These are phyloP conservation scores for Silene latifolia DNA, from an alignment of 148 eudicot species.

Conservation along the genomic window DNA sequence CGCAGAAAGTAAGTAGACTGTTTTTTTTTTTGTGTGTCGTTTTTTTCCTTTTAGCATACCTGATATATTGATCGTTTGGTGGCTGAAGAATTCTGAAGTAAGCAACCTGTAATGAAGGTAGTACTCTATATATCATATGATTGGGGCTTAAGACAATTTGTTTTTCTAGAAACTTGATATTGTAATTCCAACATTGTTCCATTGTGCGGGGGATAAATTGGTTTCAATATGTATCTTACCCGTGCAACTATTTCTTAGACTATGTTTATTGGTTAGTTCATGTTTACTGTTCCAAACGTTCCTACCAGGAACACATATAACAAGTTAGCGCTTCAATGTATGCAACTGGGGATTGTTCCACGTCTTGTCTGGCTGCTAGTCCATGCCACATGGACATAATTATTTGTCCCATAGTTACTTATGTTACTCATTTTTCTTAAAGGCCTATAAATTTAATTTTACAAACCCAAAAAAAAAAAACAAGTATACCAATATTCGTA, in stretches of 20 bases:
- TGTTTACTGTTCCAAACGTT: too few species aligned
- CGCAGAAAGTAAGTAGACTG: background rate
- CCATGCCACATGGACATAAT: too few species aligned
- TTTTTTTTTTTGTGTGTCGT: background rate
- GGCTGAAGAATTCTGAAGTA: background rate
- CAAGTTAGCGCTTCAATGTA: too few species aligned
- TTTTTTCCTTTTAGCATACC: background rate
- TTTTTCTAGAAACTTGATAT: background rate
- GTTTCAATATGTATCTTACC: background rate
- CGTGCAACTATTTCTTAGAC: background rate
- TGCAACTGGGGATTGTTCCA: too few species aligned
- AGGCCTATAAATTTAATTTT: too few species aligned
- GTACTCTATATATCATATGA: background rate
- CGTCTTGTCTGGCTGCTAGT: too few species aligned
- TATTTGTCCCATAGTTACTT: too few species aligned
- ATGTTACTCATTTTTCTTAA: too few species aligned
- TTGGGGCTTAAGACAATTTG: background rate
- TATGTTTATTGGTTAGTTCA: too few species aligned
- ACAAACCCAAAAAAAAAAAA: too few species aligned
- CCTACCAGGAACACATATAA: too few species aligned
- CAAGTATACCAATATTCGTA: too few species aligned
- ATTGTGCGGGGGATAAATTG: background rate
- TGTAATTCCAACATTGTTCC: background rate
- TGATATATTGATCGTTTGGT: background rate
- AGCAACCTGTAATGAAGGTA: background rate